These are phyloP conservation scores for Bretschneidera sinensis DNA, from an alignment of 345 rosid species.

Conservation along the genomic window DNA sequence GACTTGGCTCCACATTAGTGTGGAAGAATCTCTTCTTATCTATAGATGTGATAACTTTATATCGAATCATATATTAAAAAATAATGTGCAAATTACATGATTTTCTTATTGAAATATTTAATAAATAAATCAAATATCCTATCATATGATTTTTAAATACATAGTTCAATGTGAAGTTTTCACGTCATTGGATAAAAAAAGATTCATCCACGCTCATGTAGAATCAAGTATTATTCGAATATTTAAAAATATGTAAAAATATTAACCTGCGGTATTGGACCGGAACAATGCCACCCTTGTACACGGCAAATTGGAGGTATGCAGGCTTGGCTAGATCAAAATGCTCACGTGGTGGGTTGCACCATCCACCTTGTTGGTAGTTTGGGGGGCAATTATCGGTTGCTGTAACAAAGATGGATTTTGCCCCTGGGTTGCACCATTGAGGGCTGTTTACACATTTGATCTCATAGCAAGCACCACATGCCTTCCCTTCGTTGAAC, in stretches of 20 bases:
- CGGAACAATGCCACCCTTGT: conserved; percentile 56
- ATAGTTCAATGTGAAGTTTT: too few species aligned
- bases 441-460: too few species aligned
- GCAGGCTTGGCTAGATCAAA: conserved; percentile 70
- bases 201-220: too few species aligned
- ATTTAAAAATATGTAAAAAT: background rate
- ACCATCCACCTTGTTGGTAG: conserved; percentile 66
- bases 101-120: background rate
- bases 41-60: background rate
- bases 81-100: too few species aligned
- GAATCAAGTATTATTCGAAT: background rate
- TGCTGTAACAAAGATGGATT: conserved; percentile 55
- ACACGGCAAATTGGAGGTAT: conserved; percentile 45
- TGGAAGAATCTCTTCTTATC: too few species aligned
- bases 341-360: conserved; percentile 64
- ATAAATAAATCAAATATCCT: background rate
- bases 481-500: too few species aligned
- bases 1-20: background rate
- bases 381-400: conserved; percentile 85
- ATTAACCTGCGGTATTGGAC: conserved; percentile 57
- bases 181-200: too few species aligned
- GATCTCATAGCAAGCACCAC: too few species aligned
- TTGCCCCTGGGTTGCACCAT: conserved; percentile 42
- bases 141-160: background rate
- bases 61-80: background rate